These are phyloP conservation scores for Candida chilensis DNA, from an alignment of 805 yeast genomes.

Conservation along the genomic window DNA sequence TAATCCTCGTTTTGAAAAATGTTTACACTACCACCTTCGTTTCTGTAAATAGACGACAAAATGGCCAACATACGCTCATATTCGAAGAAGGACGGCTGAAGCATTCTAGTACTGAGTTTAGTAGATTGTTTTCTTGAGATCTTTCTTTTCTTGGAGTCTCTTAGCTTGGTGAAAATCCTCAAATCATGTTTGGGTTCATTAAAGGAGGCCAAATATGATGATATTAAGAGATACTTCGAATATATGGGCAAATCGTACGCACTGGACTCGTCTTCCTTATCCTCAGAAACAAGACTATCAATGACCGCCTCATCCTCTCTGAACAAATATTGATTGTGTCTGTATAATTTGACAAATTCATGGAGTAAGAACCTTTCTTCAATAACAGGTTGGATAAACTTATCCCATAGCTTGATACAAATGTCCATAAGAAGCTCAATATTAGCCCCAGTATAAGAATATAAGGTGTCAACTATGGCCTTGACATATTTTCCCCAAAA, in stretches of 20 bases:
- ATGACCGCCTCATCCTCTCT: slow-evolving; percentile 17
- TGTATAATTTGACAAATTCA: slow-evolving; percentile 24
- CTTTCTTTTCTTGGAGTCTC: slow-evolving; percentile 16
- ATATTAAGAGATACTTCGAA: slow-evolving; percentile 66
- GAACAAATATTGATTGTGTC: slow-evolving; percentile 17
- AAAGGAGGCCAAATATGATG: slow-evolving; percentile 79
- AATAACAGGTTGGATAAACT: slow-evolving; percentile 16
- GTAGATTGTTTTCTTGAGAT: slow-evolving; percentile 27
- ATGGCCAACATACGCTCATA: slow-evolving; percentile 78
- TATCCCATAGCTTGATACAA: slow-evolving; percentile 20
- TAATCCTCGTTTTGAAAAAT: slow-evolving; percentile 22
- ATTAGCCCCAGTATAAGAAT: slow-evolving; percentile 34
- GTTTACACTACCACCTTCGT: slow-evolving; percentile 20
- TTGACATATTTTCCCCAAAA: slow-evolving; percentile 31
- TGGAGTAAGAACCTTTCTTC: slow-evolving; percentile 9
- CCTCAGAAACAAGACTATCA: slow-evolving; percentile 14
- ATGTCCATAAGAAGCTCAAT: slow-evolving; percentile 23
- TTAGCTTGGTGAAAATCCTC: slow-evolving; percentile 58
- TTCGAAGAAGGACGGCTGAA: slow-evolving; percentile 68
- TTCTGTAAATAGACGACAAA: slow-evolving; percentile 56
- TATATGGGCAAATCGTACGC: slow-evolving; percentile 42
- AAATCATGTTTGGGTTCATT: slow-evolving; percentile 63
- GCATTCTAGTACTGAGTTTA: slow-evolving; percentile 48
- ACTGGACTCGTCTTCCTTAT: slow-evolving; percentile 2
- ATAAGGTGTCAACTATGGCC: slow-evolving; percentile 34